A percentile compares a stretch with the other conserved stretches of the same genome.
These are phyloP conservation scores for Colletotrichum ledebouriae DNA, from an alignment of 2,329 filamentous ascomycete genomes.

Conservation along the genomic window DNA sequence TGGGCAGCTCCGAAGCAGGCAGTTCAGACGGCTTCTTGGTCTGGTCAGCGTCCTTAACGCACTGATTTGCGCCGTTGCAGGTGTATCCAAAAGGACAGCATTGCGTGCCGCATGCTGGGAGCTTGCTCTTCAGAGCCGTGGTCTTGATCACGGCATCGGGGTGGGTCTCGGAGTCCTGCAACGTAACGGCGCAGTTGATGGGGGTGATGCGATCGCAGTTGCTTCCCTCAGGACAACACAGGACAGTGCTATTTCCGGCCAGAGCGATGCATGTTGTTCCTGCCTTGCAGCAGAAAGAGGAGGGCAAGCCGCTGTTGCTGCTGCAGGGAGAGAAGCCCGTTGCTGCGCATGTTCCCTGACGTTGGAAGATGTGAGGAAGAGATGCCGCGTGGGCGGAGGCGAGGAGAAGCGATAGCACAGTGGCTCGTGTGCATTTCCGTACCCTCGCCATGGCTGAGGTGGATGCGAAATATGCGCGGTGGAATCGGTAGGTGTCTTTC, in stretches of 20 bases:
- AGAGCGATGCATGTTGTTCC: conserved; percentile 70
- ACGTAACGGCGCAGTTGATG: conserved; percentile 73
- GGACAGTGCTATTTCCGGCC: conserved; percentile 73
- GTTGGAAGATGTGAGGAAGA: conserved; percentile 57
- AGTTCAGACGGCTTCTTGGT: conserved; percentile 48
- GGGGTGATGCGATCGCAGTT: conserved; percentile 73
- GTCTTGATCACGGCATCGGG: conserved; percentile 76
- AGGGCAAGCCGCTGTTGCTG: conserved; percentile 64
- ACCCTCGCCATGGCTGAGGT: conserved; percentile 47
- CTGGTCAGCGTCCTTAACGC: conserved; percentile 67
- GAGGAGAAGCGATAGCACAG: conserved; percentile 54
- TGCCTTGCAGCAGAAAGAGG: conserved; percentile 75
- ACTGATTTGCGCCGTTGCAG: conserved; percentile 66
- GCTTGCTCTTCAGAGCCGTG: conserved; percentile 67
- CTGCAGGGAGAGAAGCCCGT: conserved; percentile 66
- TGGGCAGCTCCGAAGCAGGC: conserved; percentile 39
- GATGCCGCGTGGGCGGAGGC: conserved; percentile 55
- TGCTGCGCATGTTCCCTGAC: conserved; percentile 65
- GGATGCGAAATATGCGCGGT: neutral
- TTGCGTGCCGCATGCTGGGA: conserved; percentile 68
- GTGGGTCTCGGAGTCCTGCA: conserved; percentile 70
- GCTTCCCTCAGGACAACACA: conserved; percentile 75
- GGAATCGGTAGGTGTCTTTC: conserved; percentile 18
- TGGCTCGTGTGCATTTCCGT: conserved; percentile 51
- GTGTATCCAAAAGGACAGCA: conserved; percentile 83